These are phyloP conservation scores for Thielaviopsis euricoi DNA, from an alignment of 2,329 filamentous ascomycete species.

Conservation along the genomic window DNA sequence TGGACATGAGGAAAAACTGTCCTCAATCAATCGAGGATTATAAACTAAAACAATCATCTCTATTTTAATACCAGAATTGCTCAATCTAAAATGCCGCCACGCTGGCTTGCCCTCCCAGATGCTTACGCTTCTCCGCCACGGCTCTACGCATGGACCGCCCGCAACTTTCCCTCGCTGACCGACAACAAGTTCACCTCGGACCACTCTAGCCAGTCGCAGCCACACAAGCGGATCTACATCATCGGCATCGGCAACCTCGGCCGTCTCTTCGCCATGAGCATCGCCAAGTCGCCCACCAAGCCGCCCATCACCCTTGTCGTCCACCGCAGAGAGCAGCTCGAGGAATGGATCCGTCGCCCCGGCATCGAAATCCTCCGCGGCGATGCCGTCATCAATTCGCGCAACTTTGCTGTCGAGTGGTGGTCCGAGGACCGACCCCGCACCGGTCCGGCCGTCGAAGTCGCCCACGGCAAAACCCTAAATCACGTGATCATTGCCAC, in stretches of 20 bases:
- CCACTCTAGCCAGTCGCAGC: constrained; percentile 2
- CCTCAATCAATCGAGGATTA: too few relatives aligned
- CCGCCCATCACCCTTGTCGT: constrained; percentile 72
- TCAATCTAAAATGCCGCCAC: background rate
- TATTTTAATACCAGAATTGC: too few relatives aligned
- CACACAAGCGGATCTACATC: constrained; percentile 45
- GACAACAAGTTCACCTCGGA: constrained; percentile 11
- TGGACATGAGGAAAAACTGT: too few relatives aligned
- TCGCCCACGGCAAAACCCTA: constrained; percentile 30
- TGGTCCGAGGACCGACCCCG: constrained; percentile 31
- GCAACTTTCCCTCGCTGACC: constrained; percentile 3
- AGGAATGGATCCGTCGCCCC: constrained; percentile 27
- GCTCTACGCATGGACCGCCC: constrained; percentile 11
- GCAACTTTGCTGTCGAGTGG: constrained; percentile 34
- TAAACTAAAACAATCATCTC: too few relatives aligned
- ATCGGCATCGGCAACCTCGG: constrained; percentile 72
- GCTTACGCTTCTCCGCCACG: constrained; percentile 5
- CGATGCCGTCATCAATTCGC: constrained; percentile 18
- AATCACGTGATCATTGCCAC: constrained; percentile 62
- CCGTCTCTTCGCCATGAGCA: constrained; percentile 56
- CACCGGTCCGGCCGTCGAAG: constrained; percentile 23
- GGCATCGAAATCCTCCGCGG: constrained; percentile 29
- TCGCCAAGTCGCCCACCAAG: constrained; percentile 40
- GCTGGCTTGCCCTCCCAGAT: constrained; percentile 8
- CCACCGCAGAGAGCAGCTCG: constrained; percentile 37